Conservation (phyloP, 371 early-diverging fungal genomes). For the Rhizomucor pusillus region DNA sequence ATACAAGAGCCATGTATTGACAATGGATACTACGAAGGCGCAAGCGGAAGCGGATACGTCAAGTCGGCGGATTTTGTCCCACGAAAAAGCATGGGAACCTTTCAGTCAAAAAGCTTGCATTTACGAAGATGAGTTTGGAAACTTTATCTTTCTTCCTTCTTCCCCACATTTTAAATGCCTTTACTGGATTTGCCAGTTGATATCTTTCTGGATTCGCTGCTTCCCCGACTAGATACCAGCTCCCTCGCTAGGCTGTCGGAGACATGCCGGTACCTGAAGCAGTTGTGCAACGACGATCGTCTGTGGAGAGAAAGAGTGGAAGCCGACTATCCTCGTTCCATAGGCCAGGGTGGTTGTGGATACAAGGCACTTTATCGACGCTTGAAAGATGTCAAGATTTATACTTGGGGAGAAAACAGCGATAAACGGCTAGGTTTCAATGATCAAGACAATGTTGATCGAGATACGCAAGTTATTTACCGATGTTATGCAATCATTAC, state of each 20-base stretch:
- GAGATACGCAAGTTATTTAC: conserved; percentile 8
- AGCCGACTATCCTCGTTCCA: conserved; percentile 27
- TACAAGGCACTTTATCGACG: conserved; percentile 34
- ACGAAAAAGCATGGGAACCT: too few relatives aligned
- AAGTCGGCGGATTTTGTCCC: too few relatives aligned
- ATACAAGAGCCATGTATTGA: too few relatives aligned
- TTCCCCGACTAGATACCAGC: conserved; percentile 16
- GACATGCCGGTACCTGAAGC: conserved; percentile 23
- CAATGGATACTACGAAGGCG: too few relatives aligned
- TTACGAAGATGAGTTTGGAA: too few relatives aligned
- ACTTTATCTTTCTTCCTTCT: background rate
- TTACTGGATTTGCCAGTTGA: conserved; percentile 15
- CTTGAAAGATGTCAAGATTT: conserved; percentile 23
- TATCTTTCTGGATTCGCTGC: conserved; percentile 21
- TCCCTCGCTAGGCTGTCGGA: conserved; percentile 16
- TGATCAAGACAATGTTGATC: conserved; percentile 9
- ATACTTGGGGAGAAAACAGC: conserved; percentile 39
- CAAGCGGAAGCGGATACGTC: too few relatives aligned
- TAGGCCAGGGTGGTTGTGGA: conserved; percentile 18
- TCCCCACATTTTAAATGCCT: background rate
- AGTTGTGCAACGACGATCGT: conserved; percentile 28
- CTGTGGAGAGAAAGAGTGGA: conserved; percentile 34
- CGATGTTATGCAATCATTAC: background rate
- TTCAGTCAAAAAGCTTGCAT: too few relatives aligned
- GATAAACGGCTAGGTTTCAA: conserved; percentile 28